Percentiles rank a stretch among this genome's conserved stretches.
Conservation (phyloP, 2,329 filamentous ascomycete genomes). For the Alternaria infectoria region DNA sequence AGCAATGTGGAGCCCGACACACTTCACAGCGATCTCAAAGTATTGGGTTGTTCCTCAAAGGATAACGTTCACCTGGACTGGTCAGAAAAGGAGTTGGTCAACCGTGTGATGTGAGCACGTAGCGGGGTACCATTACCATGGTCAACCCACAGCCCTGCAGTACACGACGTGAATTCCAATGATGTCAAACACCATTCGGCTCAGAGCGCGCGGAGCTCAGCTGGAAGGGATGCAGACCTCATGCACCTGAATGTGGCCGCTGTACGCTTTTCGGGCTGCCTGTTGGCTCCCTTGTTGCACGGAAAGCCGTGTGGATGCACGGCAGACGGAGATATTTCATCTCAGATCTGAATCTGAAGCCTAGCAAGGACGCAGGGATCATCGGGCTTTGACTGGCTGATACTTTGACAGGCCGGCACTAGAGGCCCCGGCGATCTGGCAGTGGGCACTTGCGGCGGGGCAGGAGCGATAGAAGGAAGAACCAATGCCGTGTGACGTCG, state of each 20-base stretch:
- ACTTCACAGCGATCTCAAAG: background rate
- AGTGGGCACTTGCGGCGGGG: slow-evolving; percentile 8
- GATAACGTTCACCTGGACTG: background rate
- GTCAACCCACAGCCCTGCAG: background rate
- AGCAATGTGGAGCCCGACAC: slow-evolving; percentile 1
- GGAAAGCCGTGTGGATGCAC: background rate
- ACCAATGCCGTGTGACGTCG: slow-evolving; percentile 13
- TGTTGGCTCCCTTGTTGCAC: background rate
- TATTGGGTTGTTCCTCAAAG: background rate
- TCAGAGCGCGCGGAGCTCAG: background rate
- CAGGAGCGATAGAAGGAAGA: slow-evolving; percentile 1
- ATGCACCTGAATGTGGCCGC: background rate
- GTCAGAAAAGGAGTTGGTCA: background rate
- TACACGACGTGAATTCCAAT: background rate
- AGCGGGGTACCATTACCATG: background rate
- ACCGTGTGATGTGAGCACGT: background rate
- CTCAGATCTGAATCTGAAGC: slow-evolving; percentile 3
- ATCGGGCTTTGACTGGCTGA: background rate
- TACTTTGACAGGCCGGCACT: slow-evolving; percentile 5
- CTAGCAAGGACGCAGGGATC: background rate
- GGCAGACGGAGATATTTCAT: slow-evolving; percentile 8
- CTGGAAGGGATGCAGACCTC: background rate
- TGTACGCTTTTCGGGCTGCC: background rate
- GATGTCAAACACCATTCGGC: background rate
- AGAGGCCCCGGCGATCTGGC: slow-evolving; percentile 11